Conservation (phyloP, 2,329 filamentous ascomycete genomes). For the Fusarium xylarioides region DNA sequence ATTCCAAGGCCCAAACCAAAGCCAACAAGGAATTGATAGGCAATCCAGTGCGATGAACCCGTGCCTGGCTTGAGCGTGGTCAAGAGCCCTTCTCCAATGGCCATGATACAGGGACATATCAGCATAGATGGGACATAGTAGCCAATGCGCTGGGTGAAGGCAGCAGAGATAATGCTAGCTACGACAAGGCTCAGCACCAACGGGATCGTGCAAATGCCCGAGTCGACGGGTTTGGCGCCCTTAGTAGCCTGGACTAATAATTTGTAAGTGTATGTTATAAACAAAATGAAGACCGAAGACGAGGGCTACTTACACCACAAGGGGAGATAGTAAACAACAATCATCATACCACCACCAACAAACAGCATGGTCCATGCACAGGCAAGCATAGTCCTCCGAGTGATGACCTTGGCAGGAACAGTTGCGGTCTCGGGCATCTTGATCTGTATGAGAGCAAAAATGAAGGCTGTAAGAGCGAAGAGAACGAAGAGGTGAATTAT, state of each 20-base stretch:
- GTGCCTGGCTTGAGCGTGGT: conserved; percentile 62
- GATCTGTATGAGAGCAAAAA: conserved; percentile 62
- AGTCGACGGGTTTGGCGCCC: conserved; percentile 60
- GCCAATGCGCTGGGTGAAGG: conserved; percentile 61
- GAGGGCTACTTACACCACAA: conserved; percentile 59
- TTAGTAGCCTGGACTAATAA: conserved; percentile 64
- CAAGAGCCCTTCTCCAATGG: conserved; percentile 65
- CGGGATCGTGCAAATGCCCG: conserved; percentile 66
- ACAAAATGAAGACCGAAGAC: not conserved
- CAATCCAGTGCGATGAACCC: conserved; percentile 64
- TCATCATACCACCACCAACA: conserved; percentile 60
- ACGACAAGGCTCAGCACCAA: conserved; percentile 65
- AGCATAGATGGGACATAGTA: conserved; percentile 70
- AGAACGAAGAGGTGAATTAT: conserved; percentile 64
- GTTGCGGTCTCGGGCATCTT: conserved; percentile 65
- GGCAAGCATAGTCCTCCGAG: conserved; percentile 62
- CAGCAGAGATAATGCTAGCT: conserved; percentile 59
- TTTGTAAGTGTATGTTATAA: conserved; percentile 23
- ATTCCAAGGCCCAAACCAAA: conserved; percentile 68
- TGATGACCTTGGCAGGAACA: conserved; percentile 63
- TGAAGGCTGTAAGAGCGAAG: conserved; percentile 56
- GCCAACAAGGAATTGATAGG: conserved; percentile 66
- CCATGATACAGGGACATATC: conserved; percentile 58
- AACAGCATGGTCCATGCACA: conserved; percentile 59
- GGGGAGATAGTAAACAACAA: conserved; percentile 63